Percentiles rank a stretch among this genome's conserved stretches.
These are phyloP conservation scores for Scenedesmus sp. DNA, from an alignment of 163 green algal genomes.

Conservation along the genomic window DNA sequence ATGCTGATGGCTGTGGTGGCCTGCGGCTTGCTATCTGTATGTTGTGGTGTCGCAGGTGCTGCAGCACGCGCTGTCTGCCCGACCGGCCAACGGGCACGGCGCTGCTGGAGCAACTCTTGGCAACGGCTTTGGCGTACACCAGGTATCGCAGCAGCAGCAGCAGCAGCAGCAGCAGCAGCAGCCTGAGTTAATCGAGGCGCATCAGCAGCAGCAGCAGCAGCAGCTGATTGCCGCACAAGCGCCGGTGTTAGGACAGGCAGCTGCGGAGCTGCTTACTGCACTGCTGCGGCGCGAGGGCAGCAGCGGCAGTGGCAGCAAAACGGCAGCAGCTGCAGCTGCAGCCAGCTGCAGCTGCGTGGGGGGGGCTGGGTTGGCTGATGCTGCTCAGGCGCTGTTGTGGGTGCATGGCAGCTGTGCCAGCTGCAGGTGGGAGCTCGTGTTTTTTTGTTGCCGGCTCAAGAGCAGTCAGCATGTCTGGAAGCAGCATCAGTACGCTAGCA, in stretches of 20 bases:
- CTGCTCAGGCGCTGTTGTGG: not conserved
- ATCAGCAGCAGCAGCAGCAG: constrained; percentile 6
- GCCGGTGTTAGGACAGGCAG: not conserved
- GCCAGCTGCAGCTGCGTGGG: constrained; percentile 21
- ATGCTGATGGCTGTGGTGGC: too few relatives aligned
- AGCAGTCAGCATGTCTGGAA: not conserved
- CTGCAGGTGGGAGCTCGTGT: not conserved
- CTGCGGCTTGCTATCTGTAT: not conserved
- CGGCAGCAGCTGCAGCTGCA: not conserved
- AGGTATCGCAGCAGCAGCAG: constrained; percentile 23
- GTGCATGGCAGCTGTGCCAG: not conserved
- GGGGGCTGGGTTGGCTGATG: not conserved
- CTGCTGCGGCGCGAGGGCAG: not conserved
- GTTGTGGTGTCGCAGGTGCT: constrained; percentile 7
- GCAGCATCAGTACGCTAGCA: not conserved
- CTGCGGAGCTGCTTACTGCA: not conserved
- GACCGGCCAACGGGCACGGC: not conserved
- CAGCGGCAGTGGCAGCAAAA: not conserved
- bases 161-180: constrained; percentile 26
- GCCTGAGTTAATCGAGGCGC: not conserved
- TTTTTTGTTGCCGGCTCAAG: not conserved
- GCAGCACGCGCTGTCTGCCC: constrained; percentile 1
- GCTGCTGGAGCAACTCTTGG: not conserved
- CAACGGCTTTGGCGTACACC: not conserved
- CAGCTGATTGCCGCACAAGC: not conserved